Conservation (phyloP, 805 yeast genomes). For the Cyberlindnera bimundalis region DNA sequence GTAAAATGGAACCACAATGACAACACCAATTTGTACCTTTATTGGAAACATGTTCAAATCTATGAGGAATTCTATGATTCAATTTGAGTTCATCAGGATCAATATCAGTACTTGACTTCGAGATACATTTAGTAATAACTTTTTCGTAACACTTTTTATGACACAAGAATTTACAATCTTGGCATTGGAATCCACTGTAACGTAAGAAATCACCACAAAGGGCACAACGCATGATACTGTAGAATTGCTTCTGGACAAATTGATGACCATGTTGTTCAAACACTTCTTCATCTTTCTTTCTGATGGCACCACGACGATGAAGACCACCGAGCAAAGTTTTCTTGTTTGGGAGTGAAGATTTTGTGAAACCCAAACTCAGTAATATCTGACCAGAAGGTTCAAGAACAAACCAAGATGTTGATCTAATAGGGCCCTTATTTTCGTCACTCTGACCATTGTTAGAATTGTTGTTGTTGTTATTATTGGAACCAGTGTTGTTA, state of each 20-base stretch:
- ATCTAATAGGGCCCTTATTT: constrained; percentile 35
- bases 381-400: constrained; percentile 94
- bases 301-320: constrained; percentile 97
- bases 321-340: constrained; percentile 54
- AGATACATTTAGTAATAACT: constrained; percentile 80
- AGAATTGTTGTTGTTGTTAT: neutral
- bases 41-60: constrained; percentile 88
- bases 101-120: constrained; percentile 65
- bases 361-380: constrained; percentile 74
- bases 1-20: constrained; percentile 95
- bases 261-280: constrained; percentile 97
- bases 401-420: constrained; percentile 82
- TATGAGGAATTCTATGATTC: constrained; percentile 95
- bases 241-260: constrained; percentile 91
- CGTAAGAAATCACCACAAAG: constrained; percentile 93
- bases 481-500: constrained; percentile 11
- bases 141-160: constrained; percentile 79
- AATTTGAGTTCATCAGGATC: constrained; percentile 76
- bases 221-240: constrained; percentile 96
- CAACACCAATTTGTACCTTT: constrained; percentile 99
- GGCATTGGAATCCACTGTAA: constrained; percentile 83
- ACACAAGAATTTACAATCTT: constrained; percentile 76
- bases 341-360: constrained; percentile 49
- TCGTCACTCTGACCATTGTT: constrained; percentile 2
- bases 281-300: constrained; percentile 84